These are phyloP conservation scores for Persicaria tinctoria DNA, from an alignment of 148 eudicot species.

Conservation along the genomic window DNA sequence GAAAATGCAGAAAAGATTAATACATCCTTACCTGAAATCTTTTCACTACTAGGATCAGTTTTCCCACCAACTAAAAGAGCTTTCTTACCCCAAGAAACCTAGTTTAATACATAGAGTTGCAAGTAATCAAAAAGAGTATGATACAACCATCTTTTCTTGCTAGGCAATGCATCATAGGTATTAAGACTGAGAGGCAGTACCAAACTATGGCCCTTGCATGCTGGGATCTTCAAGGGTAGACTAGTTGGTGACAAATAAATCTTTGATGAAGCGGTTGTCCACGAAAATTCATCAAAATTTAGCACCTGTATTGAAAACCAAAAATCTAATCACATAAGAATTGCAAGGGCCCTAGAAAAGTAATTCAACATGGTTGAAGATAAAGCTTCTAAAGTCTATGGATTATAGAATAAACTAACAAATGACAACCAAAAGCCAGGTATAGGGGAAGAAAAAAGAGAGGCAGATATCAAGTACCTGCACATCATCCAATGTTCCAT, in stretches of 20 bases:
- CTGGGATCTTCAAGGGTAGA: slow-evolving; percentile 90
- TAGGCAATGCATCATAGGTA: background rate
- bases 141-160: background rate
- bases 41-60: slow-evolving; percentile 63
- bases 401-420: background rate
- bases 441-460: background rate
- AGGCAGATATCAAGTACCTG: slow-evolving; percentile 39
- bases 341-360: background rate
- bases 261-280: slow-evolving; percentile 87
- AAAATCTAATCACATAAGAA: slow-evolving; percentile 6
- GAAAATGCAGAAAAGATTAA: background rate
- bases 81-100: slow-evolving; percentile 94
- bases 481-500: slow-evolving; percentile 79
- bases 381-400: too few relatives aligned
- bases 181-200: slow-evolving; percentile 23
- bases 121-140: background rate
- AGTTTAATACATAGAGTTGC: slow-evolving; percentile 13
- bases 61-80: slow-evolving; percentile 88
- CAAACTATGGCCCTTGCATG: slow-evolving; percentile 93
- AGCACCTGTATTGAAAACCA: slow-evolving; percentile 54
- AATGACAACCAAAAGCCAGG: background rate
- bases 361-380: background rate
- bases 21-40: slow-evolving; percentile 60
- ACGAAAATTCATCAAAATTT: slow-evolving; percentile 70
- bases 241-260: slow-evolving; percentile 85